Conservation (phyloP, 2,329 filamentous ascomycete species). For the Aspergillus puulaauensis region DNA sequence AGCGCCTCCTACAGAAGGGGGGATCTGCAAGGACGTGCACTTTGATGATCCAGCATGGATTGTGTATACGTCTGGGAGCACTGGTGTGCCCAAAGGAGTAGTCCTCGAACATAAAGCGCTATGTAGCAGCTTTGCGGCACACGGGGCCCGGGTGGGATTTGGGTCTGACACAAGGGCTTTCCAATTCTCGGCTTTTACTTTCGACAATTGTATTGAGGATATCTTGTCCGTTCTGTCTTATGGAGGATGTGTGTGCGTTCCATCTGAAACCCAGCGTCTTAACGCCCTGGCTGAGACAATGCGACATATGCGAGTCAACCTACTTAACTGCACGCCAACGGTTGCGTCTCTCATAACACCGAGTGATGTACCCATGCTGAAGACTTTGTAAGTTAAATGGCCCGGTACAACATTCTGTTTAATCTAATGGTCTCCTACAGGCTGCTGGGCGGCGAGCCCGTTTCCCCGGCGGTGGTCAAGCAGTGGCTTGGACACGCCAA, state of each 20-base stretch:
- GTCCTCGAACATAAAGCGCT: too few species aligned
- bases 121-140: too few species aligned
- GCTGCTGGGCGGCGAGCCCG: not conserved
- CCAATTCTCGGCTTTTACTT: constrained; percentile 34
- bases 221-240: not conserved
- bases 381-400: not conserved
- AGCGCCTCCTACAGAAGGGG: too few species aligned
- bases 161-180: constrained; percentile 21
- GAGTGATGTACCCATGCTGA: not conserved
- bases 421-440: too few species aligned
- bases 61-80: too few species aligned
- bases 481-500: not conserved
- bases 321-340: not conserved
- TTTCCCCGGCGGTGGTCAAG: not conserved
- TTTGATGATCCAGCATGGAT: too few species aligned
- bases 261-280: not conserved
- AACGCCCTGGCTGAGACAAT: not conserved
- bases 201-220: not conserved
- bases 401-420: too few species aligned
- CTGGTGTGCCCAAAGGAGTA: too few species aligned
- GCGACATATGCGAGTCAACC: constrained; percentile 1
- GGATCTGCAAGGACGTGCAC: too few species aligned
- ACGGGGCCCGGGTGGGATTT: too few species aligned
- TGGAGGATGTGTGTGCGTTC: not conserved
- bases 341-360: not conserved